A percentile compares a stretch with the other conserved stretches of the same genome.
Conservation (phyloP, 1,139 yeast species). For the Martiniozyma asiatica region DNA sequence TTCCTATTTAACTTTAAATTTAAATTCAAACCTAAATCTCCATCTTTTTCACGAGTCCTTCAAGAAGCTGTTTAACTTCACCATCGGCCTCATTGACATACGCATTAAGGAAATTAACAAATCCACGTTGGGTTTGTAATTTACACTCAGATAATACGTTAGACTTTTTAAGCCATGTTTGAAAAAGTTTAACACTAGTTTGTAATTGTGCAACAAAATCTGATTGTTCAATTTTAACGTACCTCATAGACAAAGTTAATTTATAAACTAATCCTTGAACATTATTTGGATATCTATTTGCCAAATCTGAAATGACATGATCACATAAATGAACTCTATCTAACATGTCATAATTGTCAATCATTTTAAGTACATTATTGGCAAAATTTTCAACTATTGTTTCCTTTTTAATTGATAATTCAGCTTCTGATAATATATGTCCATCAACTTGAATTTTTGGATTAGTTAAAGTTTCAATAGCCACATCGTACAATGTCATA, state of each 20-base stretch:
- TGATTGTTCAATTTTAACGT: slow-evolving; percentile 26
- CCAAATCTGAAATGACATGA: slow-evolving; percentile 49
- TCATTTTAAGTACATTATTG: slow-evolving; percentile 35
- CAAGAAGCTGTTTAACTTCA: too few relatives aligned
- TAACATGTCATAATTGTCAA: slow-evolving; percentile 58
- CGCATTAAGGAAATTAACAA: slow-evolving; percentile 26
- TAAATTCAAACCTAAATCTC: too few relatives aligned
- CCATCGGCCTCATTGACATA: too few relatives aligned
- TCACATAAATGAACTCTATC: slow-evolving; percentile 56
- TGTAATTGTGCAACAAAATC: slow-evolving; percentile 51
- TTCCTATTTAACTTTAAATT: too few relatives aligned
- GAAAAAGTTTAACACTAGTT: slow-evolving; percentile 57
- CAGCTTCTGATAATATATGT: slow-evolving; percentile 21
- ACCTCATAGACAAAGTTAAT: slow-evolving; percentile 58
- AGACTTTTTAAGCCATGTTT: slow-evolving; percentile 28
- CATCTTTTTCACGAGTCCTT: too few relatives aligned
- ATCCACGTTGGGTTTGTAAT: slow-evolving; percentile 33
- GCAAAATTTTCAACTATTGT: slow-evolving; percentile 22
- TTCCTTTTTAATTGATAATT: slow-evolving; percentile 26
- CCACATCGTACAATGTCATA: slow-evolving; percentile 67
- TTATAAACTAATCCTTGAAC: slow-evolving; percentile 40
- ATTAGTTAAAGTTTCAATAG: slow-evolving; percentile 39
- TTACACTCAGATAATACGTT: slow-evolving; percentile 23
- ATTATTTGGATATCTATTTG: slow-evolving; percentile 27
- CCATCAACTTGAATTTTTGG: slow-evolving; percentile 7